A percentile compares a stretch with the other conserved stretches of the same genome.
phyloP scores from a whole-genome alignment of 2,329 filamentous ascomycete genomes.

The Taxawa tesnikishii region DNA sequence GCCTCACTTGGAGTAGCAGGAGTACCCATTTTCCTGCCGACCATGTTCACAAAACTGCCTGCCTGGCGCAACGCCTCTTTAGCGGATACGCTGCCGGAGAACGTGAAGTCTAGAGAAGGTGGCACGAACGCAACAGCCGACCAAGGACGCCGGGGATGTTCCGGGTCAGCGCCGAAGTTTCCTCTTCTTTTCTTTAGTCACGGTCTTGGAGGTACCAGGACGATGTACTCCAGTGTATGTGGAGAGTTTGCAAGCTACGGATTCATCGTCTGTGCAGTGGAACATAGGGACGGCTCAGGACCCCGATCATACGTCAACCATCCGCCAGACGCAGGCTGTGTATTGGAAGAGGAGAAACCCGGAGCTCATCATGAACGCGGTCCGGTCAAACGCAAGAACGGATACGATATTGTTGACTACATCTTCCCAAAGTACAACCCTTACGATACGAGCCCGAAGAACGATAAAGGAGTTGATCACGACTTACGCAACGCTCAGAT shows the following conservation, averaged over 20 bases:
- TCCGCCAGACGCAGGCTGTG: conserved; percentile 26
- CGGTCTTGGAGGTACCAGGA: conserved; percentile 51
- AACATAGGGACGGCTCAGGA: conserved; percentile 54
- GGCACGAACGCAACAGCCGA: conserved; percentile 29
- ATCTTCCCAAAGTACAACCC: conserved; percentile 46
- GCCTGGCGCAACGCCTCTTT: conserved; percentile 49
- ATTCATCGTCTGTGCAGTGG: conserved; percentile 51
- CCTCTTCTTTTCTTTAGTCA: conserved; percentile 56
- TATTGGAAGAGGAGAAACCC: conserved; percentile 16
- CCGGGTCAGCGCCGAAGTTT: conserved; percentile 37
- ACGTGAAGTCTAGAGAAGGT: conserved; percentile 23
- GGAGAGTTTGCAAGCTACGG: conserved; percentile 56
- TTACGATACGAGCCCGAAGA: conserved; percentile 37
- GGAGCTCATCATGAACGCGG: conserved; percentile 9
- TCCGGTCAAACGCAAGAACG: conserved; percentile 11
- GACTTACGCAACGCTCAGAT: conserved; percentile 50
- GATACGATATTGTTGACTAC: conserved; percentile 35
- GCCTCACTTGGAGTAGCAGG: conserved; percentile 38
- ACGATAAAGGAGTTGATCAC: conserved; percentile 46
- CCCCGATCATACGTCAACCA: conserved; percentile 51
- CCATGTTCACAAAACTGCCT: conserved; percentile 53
- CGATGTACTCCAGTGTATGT: conserved; percentile 50
- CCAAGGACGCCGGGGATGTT: conserved; percentile 21
- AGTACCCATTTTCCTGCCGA: conserved; percentile 42
- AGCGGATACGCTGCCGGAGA: conserved; percentile 37